These are phyloP conservation scores for Penicillium malachiteum DNA, from an alignment of 495 filamentous ascomycete species.

Conservation along the genomic window DNA sequence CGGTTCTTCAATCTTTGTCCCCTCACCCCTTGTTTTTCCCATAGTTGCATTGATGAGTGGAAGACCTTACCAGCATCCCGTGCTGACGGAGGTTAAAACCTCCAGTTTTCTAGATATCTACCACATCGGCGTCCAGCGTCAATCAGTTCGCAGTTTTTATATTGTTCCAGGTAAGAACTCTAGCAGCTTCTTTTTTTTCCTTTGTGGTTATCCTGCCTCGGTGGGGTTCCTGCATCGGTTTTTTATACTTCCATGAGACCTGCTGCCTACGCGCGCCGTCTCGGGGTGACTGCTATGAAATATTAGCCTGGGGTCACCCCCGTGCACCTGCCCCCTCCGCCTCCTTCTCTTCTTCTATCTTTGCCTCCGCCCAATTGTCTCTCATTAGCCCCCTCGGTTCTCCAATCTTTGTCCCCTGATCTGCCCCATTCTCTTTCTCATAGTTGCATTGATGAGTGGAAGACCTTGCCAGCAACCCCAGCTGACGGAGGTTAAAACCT, in stretches of 20 bases:
- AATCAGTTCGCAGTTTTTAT: too few relatives aligned
- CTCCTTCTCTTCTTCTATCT: too few relatives aligned
- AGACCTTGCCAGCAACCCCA: neutral
- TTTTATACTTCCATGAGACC: too few relatives aligned
- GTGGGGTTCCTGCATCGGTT: too few relatives aligned
- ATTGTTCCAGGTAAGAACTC: constrained; percentile 11
- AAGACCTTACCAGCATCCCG: neutral
- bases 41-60: neutral
- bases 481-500: neutral
- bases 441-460: neutral
- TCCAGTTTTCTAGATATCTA: too few relatives aligned
- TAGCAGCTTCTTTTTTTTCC: neutral
- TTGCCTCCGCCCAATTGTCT: too few relatives aligned
- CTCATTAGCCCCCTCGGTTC: too few relatives aligned
- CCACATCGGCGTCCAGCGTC: too few relatives aligned
- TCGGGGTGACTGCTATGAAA: too few relatives aligned
- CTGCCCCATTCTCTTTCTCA: neutral
- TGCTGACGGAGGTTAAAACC: neutral
- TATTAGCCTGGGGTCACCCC: too few relatives aligned
- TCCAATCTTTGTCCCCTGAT: neutral
- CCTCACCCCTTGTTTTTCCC: neutral
- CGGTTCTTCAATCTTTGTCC: neutral
- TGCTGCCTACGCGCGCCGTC: too few relatives aligned
- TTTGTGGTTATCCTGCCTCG: neutral
- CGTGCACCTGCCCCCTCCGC: too few relatives aligned